Percentiles rank a stretch among this genome's conserved stretches.
Evolutionary conservation across 2,329 filamentous ascomycete species (phyloP).

Genomic region (Hymenoscyphus salicellus): DNA sequence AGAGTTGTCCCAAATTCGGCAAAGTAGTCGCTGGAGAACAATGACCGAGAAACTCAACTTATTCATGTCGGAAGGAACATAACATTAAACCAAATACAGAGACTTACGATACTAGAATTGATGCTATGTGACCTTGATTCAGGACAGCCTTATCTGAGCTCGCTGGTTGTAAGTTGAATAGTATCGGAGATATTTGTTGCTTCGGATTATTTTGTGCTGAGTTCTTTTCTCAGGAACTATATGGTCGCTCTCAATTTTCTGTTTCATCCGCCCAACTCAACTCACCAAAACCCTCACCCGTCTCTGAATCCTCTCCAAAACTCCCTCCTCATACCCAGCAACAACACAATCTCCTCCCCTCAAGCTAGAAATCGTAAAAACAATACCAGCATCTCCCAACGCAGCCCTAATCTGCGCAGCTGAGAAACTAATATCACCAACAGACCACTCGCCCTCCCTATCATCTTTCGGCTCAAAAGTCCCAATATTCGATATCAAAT

Average conservation of each 20-base stretch:
- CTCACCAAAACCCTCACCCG: slow-evolving; percentile 14
- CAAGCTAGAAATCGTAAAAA: slow-evolving; percentile 17
- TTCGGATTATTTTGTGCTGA: too few relatives aligned
- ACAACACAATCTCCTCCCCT: slow-evolving; percentile 17
- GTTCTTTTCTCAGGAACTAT: too few relatives aligned
- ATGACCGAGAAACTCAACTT: too few relatives aligned
- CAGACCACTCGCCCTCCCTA: slow-evolving; percentile 17
- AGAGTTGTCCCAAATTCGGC: too few relatives aligned
- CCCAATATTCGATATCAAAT: slow-evolving; percentile 19
- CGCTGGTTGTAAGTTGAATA: too few relatives aligned
- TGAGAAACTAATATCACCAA: slow-evolving; percentile 16
- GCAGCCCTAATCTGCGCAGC: slow-evolving; percentile 17
- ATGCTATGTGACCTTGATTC: too few relatives aligned
- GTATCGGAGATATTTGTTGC: too few relatives aligned
- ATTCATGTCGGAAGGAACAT: too few relatives aligned
- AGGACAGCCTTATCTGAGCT: too few relatives aligned
- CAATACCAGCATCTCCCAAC: slow-evolving; percentile 15
- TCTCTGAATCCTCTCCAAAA: slow-evolving; percentile 7
- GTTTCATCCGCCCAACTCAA: background rate
- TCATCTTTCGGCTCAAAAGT: slow-evolving; percentile 16
- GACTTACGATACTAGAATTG: too few relatives aligned
- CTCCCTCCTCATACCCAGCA: slow-evolving; percentile 19
- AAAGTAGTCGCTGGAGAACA: too few relatives aligned
- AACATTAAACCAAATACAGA: too few relatives aligned
- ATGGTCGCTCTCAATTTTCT: background rate